Conservation (phyloP, 331 rosid genomes). For the Pyrus hybrid region DNA sequence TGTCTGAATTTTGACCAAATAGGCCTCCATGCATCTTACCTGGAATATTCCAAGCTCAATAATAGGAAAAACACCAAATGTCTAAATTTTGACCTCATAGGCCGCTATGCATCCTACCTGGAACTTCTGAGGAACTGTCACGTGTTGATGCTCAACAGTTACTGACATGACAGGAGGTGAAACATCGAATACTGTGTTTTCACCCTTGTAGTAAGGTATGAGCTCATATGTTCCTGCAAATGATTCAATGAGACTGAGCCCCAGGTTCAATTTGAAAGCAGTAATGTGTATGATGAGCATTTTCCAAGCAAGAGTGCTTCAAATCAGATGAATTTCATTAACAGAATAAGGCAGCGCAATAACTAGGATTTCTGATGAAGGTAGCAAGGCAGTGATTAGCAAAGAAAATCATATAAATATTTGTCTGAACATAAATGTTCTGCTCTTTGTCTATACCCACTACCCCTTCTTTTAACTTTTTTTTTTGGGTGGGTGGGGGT, state of each 20-base stretch:
- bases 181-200: slow-evolving; percentile 88
- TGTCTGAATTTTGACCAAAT: background rate
- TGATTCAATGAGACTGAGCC: slow-evolving; percentile 19
- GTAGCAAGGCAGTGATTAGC: background rate
- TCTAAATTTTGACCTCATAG: background rate
- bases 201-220: slow-evolving; percentile 96
- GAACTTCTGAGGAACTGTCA: slow-evolving; percentile 66
- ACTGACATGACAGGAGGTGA: slow-evolving; percentile 72
- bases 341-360: background rate
- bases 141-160: slow-evolving; percentile 75
- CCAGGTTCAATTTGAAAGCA: background rate
- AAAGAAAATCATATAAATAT: background rate
- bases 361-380: background rate
- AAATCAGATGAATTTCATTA: slow-evolving; percentile 3
- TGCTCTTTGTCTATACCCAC: background rate
- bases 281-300: slow-evolving; percentile 7
- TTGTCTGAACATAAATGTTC: background rate
- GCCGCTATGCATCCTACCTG: slow-evolving; percentile 49
- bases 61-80: background rate
- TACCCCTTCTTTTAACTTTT: background rate
- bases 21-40: slow-evolving; percentile 36
- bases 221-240: slow-evolving; percentile 73
- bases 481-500: too few relatives aligned
- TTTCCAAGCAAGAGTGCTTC: background rate
- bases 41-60: slow-evolving; percentile 29